Evolutionary conservation across 331 rosid genomes (phyloP), one percentile per base, ranked within the genome.

Genomic region (Ulmus americana): DNA sequence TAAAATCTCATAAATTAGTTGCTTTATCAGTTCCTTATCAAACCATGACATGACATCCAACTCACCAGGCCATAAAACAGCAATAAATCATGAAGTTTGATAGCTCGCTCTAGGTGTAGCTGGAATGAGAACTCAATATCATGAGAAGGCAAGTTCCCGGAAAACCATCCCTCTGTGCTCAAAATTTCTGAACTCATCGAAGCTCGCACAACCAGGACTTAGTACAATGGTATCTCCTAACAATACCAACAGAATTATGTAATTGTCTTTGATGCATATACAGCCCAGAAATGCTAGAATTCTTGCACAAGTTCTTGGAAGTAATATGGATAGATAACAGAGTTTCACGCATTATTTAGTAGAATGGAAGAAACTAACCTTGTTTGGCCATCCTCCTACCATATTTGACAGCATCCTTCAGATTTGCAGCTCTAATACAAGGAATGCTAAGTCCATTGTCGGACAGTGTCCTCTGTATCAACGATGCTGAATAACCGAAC

Each of bases 121-220:
- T 28, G 5, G 28, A 53, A 49, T 59, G 59, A 6, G 9, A 69
- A 55, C 61, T 61, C 63, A 63, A 40, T 43, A 11, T 15, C 43
- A 69, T 45, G 69, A 7, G 9, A 18, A 14, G 45, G 76, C 76
- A 18, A 76, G 72, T 55, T 65, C 80, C 72, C 64, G 76, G 58
- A 76, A 76, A 46, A 59, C 71, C 76, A 70, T 59, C 38, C 80
- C 73, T 55, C 73, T 64, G 43, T 76, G 80, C 80, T 76, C 80
- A 48, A 76, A 76, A 56, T 70, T 64, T 58, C 22, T 65, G 49
- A 76, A 76, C 14, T 76, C 76, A 55, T 76, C 76, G 55, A 70
- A 76, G 80, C 76, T 76, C 35, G 75, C 58, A 57, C 80, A 76
- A 39, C 72, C 76, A 8, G 76, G 80, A 59, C 76, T 70, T 13